Evolutionary conservation across 306 rosid genomes (phyloP).

Genomic region (Notholithocarpus densiflorus): DNA sequence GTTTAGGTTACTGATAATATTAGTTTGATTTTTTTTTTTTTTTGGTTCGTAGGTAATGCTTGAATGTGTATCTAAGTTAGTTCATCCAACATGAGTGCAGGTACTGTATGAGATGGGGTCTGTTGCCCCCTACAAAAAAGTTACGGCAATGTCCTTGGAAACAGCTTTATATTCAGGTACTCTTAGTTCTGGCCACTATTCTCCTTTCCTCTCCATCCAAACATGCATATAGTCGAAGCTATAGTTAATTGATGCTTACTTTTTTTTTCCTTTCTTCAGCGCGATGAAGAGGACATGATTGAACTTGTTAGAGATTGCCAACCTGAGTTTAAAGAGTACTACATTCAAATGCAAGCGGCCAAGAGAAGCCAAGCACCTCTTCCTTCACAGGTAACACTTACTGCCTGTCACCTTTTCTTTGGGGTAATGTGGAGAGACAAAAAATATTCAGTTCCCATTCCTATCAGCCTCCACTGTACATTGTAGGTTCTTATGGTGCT

Average conservation of each 20-base stretch:
- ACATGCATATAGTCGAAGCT: neutral
- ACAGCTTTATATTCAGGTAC: conserved; percentile 71
- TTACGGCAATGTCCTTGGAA: conserved; percentile 86
- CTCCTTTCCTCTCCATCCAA: no score
- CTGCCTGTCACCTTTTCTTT: neutral
- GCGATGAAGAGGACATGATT: conserved; percentile 87
- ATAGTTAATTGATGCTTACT: neutral
- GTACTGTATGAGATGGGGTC: conserved; percentile 93
- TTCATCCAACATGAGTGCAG: conserved; percentile 35
- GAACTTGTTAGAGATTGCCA: conserved; percentile 75
- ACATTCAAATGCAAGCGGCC: conserved; percentile 96
- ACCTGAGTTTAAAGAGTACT: conserved; percentile 86
- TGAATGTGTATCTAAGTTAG: conserved; percentile 8
- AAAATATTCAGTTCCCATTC: no score
- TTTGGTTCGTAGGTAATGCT: neutral
- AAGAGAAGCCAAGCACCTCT: conserved; percentile 91
- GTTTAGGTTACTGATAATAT: neutral
- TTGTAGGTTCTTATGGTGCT: no score
- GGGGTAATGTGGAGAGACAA: no score
- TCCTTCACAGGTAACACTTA: conserved; percentile 73
- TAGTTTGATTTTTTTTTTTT: neutral
- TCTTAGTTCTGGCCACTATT: neutral
- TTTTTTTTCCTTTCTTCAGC: conserved; percentile 38
- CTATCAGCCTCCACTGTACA: no score
- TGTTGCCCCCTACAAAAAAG: conserved; percentile 60